Base-by-base conservation (phyloP, 2,329 filamentous ascomycete genomes). In the Cordyceps farinosa region DNA sequence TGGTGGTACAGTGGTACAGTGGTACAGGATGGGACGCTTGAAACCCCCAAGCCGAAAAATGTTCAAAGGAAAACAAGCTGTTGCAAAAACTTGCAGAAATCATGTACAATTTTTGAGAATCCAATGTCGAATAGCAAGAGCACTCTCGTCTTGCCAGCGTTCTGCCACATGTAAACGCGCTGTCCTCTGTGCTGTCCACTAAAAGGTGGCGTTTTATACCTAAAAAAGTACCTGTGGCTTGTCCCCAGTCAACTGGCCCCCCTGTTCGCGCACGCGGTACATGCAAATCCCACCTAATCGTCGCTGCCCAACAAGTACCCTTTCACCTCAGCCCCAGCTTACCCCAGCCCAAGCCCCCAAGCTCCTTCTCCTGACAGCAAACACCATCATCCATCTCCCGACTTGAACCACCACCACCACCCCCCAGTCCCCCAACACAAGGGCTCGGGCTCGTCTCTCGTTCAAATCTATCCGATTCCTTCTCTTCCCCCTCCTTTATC, bases 381-480 rank as follows among this genome's bases (percentile, higher is more conserved):
- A 52, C 48, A 52, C 52, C 54, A 57, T 36, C 54, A 8, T 56
- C 54, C 42, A 45, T 47, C 30, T 30, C 54, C 29, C 57, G 38
- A 42, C 54, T 22, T 15, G 11, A 15, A 52, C 52, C 22, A 22
- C 22, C 22, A 22, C 22, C 22, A 22, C 22, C 22, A 22, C 22
- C 52, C 13, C 56, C 45, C 56, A 40, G 38, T 22, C 56, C 15
- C 56, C 45, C 56, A 59, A 59, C 47, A 60, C 38, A 40, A 51
- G 47, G 36, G 47, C 29, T 52, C 57, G 29, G 42, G 47, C 36
- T 60, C 57, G 47, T 48, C 57, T 52, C 47, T 60, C 47, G 44
- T 60, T 51, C 36, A 60, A 51, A 60, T 51, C 47, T 52, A 52
- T 52, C 48, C 57, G 48, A 51, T 52, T 48, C 57, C 57, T 51